A percentile compares a stretch with the other conserved stretches of the same genome.
phyloP scores from a whole-genome alignment of 1,284 basidiomycete species.

The Sanguinoderma infundibulare region DNA sequence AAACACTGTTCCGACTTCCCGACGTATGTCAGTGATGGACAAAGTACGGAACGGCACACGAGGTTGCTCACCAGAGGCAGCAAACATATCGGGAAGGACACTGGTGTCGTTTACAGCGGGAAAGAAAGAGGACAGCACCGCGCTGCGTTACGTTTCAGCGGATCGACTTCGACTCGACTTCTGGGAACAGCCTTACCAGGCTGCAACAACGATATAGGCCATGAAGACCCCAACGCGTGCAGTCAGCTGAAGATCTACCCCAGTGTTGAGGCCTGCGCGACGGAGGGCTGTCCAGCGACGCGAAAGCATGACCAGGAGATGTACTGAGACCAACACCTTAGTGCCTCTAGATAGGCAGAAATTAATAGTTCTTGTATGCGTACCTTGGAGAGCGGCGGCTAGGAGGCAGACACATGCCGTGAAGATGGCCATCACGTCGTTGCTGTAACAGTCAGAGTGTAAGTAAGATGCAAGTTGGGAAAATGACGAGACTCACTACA shows the following conservation, averaged over 20 bases:
- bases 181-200: conserved; percentile 24
- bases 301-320: conserved; percentile 19
- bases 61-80: conserved; percentile 28
- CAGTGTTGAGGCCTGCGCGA: conserved; percentile 11
- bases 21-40: neutral
- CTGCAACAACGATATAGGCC: conserved; percentile 25
- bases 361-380: neutral
- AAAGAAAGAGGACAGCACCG: conserved; percentile 17
- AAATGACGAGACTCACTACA: conserved; percentile 23
- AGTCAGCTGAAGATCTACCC: conserved; percentile 22
- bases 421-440: conserved; percentile 23
- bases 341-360: too few species aligned
- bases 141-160: conserved; percentile 6
- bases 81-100: conserved; percentile 32
- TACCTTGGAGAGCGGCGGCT: conserved; percentile 28
- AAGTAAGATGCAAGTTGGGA: neutral
- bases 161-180: neutral
- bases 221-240: conserved; percentile 28
- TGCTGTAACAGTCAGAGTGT: neutral
- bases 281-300: conserved; percentile 25
- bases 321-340: conserved; percentile 15
- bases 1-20: conserved; percentile 29
- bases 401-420: conserved; percentile 27
- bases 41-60: neutral
- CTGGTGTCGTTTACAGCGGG: conserved; percentile 16